Percentiles rank a stretch among this genome's conserved stretches.
phyloP scores from a whole-genome alignment of 257 asterid genomes.

The Fraxinus americana region DNA sequence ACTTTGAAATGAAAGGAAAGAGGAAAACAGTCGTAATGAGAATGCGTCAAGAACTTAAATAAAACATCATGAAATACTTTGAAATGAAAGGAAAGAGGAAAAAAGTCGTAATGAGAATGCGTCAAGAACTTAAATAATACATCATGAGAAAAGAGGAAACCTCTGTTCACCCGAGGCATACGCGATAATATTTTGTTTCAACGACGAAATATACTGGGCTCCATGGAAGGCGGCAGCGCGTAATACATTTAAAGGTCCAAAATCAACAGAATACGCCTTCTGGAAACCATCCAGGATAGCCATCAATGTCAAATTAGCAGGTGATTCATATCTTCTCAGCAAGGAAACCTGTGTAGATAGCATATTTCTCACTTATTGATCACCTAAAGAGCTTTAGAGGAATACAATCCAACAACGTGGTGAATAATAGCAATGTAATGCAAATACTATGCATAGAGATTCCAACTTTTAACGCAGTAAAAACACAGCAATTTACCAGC shows the following conservation, averaged over 20 bases:
- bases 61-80: too few relatives aligned
- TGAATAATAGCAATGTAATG: background rate
- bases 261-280: slow-evolving; percentile 87
- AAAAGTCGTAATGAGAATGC: background rate
- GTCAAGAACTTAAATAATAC: background rate
- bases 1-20: too few relatives aligned
- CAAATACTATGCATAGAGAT: background rate
- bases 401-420: background rate
- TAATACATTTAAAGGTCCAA: slow-evolving; percentile 72
- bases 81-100: background rate
- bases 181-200: slow-evolving; percentile 70
- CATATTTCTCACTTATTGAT: background rate
- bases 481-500: background rate
- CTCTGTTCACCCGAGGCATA: slow-evolving; percentile 82
- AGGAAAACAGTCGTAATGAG: too few relatives aligned
- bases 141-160: slow-evolving; percentile 67
- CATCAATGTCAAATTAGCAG: slow-evolving; percentile 81
- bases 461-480: background rate
- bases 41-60: too few relatives aligned
- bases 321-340: slow-evolving; percentile 73
- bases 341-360: slow-evolving; percentile 54
- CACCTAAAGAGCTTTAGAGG: background rate
- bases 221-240: slow-evolving; percentile 93
- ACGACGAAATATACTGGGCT: slow-evolving; percentile 75
- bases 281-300: slow-evolving; percentile 89